Base-by-base conservation (phyloP, 1,139 yeast species). In the Yamadazyma sp. region DNA sequence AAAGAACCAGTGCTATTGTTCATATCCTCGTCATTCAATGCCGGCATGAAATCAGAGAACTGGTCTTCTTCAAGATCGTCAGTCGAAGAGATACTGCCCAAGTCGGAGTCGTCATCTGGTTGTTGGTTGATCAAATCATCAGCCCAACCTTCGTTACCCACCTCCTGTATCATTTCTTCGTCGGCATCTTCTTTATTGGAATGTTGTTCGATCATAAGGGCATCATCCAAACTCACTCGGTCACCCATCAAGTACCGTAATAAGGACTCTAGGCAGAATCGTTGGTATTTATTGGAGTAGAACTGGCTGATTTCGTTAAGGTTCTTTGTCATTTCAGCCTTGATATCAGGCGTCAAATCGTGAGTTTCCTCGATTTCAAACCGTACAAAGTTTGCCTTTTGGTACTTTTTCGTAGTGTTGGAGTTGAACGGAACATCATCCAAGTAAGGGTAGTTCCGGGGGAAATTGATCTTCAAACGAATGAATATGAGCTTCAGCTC, bases 231-330 rank as follows among this genome's bases (percentile, higher is more conserved):
- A 22, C 77, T 78, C 3, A 88, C 72, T 41, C 81, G 77, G 48
- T 91, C 98, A 1, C 98, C 98, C 66, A 89, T 69, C 4, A 92
- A 66, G 52, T 72, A 84, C 37, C 96, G 62, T 42, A 92, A 63
- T 49, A 95, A 81, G 0, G 87, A 82, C 54, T 92, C 98, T 22
- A 92, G 65, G 48, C 96, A 87, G 49, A 81, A 88, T 44, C 71
- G 66, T 24, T 79, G 78, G 42, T 67, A 64, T 36, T 72, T 71
- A 27, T 75, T 70, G 0, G 91, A 69, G 50, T 78, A 82, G 42
- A 74, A 75, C 1, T 61, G 60, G 0, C 89, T 69, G 15, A 91
- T 83, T 29, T 75, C 76, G 30, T 66, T 64, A 33, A 91, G 62
- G 23, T 69, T 73, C 3, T 58, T 55, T 17, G 75, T 52, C 58